phyloP scores from a whole-genome alignment of 2,329 filamentous ascomycete species.

The Acephala macrosclerotiorum region DNA sequence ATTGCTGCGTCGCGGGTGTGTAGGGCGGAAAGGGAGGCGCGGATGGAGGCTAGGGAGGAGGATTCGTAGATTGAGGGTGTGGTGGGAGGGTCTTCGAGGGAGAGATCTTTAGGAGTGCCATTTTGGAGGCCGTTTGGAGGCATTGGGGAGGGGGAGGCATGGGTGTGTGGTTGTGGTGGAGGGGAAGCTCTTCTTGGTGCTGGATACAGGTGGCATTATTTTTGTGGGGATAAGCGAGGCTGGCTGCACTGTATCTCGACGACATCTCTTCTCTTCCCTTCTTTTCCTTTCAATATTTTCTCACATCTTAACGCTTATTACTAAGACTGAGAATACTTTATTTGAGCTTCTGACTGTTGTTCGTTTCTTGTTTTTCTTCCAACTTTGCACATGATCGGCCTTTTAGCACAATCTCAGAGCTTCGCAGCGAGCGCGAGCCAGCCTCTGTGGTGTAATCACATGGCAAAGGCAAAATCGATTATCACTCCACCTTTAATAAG shows the following conservation, averaged over 20 bases:
- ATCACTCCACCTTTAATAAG: not conserved
- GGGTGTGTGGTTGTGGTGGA: constrained; percentile 30
- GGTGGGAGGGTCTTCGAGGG: constrained; percentile 25
- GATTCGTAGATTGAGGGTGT: constrained; percentile 67
- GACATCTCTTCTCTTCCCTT: not conserved
- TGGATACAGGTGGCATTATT: constrained; percentile 9
- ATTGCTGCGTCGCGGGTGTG: constrained; percentile 79
- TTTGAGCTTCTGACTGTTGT: not conserved
- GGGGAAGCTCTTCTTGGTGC: not conserved
- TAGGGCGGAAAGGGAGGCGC: constrained; percentile 76
- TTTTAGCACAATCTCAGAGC: not conserved
- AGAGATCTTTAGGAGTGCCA: constrained; percentile 37
- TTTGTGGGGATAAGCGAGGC: constrained; percentile 12
- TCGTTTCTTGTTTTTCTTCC: no score
- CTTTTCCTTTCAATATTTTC: not conserved
- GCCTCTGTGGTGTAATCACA: no score
- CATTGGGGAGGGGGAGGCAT: constrained; percentile 45
- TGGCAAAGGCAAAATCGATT: not conserved
- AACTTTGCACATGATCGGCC: no score
- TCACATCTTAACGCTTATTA: not conserved
- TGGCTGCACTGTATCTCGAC: not conserved
- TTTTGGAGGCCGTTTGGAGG: constrained; percentile 45
- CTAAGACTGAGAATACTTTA: not conserved
- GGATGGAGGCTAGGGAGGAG: constrained; percentile 79
- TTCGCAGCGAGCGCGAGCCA: no score